Evolutionary conservation across 1,139 yeast species (phyloP).

Genomic region (Taphrina deformans): DNA sequence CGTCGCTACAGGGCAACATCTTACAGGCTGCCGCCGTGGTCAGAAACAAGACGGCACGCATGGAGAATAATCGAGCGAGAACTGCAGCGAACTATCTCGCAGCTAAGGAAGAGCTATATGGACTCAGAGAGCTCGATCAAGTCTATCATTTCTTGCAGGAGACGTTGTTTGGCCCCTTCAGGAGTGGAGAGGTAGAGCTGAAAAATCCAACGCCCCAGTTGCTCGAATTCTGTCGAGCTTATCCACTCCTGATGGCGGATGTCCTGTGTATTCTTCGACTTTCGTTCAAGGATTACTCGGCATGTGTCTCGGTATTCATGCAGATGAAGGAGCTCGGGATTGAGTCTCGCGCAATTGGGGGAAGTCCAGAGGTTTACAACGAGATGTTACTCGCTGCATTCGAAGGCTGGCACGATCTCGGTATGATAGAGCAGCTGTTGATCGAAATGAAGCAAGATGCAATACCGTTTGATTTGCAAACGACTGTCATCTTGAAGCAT

Average conservation of each 20-base stretch:
- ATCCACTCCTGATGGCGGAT: slow-evolving; percentile 40
- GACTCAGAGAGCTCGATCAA: slow-evolving; percentile 34
- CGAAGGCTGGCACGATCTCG: slow-evolving; percentile 49
- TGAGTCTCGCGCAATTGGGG: slow-evolving; percentile 48
- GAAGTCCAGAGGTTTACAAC: slow-evolving; percentile 50
- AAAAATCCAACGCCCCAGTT: slow-evolving; percentile 35
- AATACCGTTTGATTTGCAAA: slow-evolving; percentile 45
- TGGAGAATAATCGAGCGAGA: slow-evolving; percentile 30
- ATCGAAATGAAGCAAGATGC: slow-evolving; percentile 50
- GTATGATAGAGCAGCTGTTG: slow-evolving; percentile 45
- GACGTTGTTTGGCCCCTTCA: slow-evolving; percentile 37
- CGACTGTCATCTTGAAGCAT: slow-evolving; percentile 44
- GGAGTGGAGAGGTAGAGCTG: slow-evolving; percentile 34
- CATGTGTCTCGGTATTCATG: slow-evolving; percentile 49
- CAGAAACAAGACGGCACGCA: slow-evolving; percentile 22
- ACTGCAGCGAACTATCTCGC: slow-evolving; percentile 18
- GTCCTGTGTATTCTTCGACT: slow-evolving; percentile 42
- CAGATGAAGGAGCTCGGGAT: slow-evolving; percentile 46
- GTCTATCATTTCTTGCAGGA: slow-evolving; percentile 34
- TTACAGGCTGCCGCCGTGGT: slow-evolving; percentile 15
- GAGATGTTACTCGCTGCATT: slow-evolving; percentile 47
- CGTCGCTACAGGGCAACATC: slow-evolving; percentile 34
- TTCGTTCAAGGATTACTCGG: slow-evolving; percentile 46
- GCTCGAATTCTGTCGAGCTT: slow-evolving; percentile 36
- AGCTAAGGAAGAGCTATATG: slow-evolving; percentile 32